Evolutionary conservation across 2,329 filamentous ascomycete genomes (phyloP).

Genomic region (Monosporascus sp.): DNA sequence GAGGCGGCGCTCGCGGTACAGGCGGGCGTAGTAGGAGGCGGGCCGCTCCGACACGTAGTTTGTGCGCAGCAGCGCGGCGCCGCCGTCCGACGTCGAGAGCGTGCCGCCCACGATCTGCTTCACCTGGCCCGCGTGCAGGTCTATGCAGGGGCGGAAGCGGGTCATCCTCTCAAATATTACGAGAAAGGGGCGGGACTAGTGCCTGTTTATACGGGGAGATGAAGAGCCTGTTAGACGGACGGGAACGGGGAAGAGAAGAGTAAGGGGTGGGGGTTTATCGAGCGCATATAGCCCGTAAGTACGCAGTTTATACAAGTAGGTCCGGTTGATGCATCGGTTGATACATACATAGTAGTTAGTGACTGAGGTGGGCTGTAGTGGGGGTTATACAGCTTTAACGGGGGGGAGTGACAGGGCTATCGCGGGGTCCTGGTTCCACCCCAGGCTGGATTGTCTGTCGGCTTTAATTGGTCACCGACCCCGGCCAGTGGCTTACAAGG

Average conservation of each 20-base stretch:
- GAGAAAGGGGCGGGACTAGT: not conserved
- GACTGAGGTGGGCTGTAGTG: not conserved
- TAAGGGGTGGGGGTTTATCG: no score
- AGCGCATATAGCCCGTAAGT: not conserved
- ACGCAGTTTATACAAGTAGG: not conserved
- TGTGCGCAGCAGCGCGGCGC: constrained; percentile 58
- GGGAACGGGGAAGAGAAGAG: no score
- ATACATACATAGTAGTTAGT: not conserved
- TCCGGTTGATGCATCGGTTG: not conserved
- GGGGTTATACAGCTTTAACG: not conserved
- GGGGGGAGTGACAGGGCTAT: not conserved
- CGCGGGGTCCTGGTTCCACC: not conserved
- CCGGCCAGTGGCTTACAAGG: no score
- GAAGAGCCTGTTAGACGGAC: no score
- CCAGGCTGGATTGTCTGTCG: not conserved
- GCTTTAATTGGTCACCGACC: not conserved
- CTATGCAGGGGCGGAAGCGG: constrained; percentile 91
- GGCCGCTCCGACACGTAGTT: constrained; percentile 88
- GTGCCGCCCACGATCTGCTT: constrained; percentile 99
- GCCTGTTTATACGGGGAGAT: no score
- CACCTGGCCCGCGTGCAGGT: constrained; percentile 93
- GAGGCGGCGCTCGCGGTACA: constrained; percentile 73
- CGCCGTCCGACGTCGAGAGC: constrained; percentile 44
- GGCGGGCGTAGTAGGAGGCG: constrained; percentile 70
- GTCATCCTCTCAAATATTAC: constrained; percentile 58